Evolutionary conservation across 371 early-diverging fungal genomes (phyloP).

Genomic region (Chytridiales sp.): DNA sequence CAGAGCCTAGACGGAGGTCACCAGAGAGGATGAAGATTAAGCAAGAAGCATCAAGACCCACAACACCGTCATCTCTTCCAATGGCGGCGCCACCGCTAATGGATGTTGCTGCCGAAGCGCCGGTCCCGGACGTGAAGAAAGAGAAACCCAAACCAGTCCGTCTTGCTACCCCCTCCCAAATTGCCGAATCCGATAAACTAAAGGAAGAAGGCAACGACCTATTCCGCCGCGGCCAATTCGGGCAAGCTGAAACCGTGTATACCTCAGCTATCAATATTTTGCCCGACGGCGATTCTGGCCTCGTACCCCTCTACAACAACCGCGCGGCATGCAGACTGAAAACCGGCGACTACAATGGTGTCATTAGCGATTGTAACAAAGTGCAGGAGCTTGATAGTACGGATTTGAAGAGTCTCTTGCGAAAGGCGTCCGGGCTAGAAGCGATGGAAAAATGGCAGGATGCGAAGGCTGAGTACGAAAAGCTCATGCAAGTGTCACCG

Average conservation of each 20-base stretch:
- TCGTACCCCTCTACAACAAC: constrained; percentile 78
- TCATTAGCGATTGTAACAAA: constrained; percentile 63
- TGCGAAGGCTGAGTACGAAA: constrained; percentile 71
- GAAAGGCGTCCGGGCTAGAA: constrained; percentile 81
- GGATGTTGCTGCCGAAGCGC: constrained; percentile 8
- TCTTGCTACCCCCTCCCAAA: constrained; percentile 17
- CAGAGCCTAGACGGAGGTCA: not conserved
- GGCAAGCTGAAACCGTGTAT: constrained; percentile 75
- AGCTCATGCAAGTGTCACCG: constrained; percentile 46
- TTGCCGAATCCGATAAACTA: constrained; percentile 14
- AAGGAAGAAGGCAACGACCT: constrained; percentile 73
- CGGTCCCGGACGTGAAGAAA: not conserved
- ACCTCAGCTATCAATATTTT: constrained; percentile 59
- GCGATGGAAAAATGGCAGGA: constrained; percentile 72
- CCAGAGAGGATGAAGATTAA: not conserved
- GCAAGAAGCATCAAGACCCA: not conserved
- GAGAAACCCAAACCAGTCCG: constrained; percentile 13
- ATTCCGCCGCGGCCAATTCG: constrained; percentile 88
- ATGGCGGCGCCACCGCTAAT: constrained; percentile 5
- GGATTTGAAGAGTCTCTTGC: constrained; percentile 71
- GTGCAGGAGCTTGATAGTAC: constrained; percentile 47
- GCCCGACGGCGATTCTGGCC: constrained; percentile 23
- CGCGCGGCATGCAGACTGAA: constrained; percentile 84
- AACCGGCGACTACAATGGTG: constrained; percentile 76
- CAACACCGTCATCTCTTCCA: constrained; percentile 5